Conservation (phyloP, 208 protist genomes). For the Angomonas deanei region DNA sequence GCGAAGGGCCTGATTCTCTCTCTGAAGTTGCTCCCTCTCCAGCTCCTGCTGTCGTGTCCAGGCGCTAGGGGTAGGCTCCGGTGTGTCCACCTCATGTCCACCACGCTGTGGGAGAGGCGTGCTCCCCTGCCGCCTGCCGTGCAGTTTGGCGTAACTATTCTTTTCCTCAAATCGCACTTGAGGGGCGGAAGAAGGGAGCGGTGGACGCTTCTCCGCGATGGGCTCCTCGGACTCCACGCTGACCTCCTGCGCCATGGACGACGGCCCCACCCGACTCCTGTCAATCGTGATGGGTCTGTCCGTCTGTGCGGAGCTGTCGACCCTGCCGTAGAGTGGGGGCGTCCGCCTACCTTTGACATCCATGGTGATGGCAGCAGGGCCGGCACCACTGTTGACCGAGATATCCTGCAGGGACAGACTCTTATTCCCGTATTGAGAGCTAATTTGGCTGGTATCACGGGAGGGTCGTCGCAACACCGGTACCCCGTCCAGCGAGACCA, state of each 20-base stretch:
- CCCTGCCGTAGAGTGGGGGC: no score
- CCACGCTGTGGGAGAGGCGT: neutral
- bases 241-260: neutral
- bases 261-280: neutral
- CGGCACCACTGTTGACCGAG: neutral
- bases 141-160: no score
- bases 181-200: neutral
- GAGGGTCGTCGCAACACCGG: constrained; percentile 25
- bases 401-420: no score
- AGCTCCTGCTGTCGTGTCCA: constrained; percentile 11
- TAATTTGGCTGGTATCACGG: neutral
- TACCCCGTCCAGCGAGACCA: constrained; percentile 67
- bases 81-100: neutral
- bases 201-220: neutral
- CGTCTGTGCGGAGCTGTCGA: neutral
- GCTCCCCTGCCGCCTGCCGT: no score
- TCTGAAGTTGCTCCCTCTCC: constrained; percentile 44
- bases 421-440: neutral
- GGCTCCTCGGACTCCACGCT: neutral
- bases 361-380: neutral
- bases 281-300: no score
- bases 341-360: no score
- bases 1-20: constrained; percentile 56
- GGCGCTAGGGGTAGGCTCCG: no score
- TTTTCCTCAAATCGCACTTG: no score